Base-by-base conservation (phyloP, 495 filamentous ascomycete genomes). In the Aspergillus sclerotioniger region DNA sequence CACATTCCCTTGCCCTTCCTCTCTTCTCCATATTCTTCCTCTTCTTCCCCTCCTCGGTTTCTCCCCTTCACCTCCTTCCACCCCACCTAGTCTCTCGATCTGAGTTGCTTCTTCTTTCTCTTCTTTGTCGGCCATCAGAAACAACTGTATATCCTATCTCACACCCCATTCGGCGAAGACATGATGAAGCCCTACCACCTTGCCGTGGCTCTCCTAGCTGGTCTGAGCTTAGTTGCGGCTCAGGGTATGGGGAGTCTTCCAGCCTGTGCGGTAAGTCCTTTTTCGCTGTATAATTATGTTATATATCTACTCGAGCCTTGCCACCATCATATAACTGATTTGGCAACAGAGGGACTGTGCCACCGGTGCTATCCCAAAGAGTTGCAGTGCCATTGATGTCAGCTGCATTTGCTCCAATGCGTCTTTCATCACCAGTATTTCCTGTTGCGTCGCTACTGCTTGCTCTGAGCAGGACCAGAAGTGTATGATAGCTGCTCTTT, bases 361-460 rank as follows among this genome's bases (percentile, higher is more conserved):
- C 10, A 70, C 71, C 51, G 55, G 67, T 19, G 33, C 75, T 12
- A 78, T 82, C 45, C 76, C 83, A 7, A 17, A 46, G 8, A 72
- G 71, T 57, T 92, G 90, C 71, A 71, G 75, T 13, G 53, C 62
- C 15, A 63, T 80, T 48, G 81, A 91, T 56, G 66, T 84, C 59
- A 62, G 70, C 37, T 95, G 91, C 68, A 90, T 92, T 63, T 95
- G 91, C 74, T 62, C 57, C 10, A 74, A 81, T 68, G 61, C 68
- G 6, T 65, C 67, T 8, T 89, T 90, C 76, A 76, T 96, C 56
- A 62, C 46, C 35, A 60, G 70, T 32, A 84, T 94, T 56, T 72
- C 84, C 29, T 89, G 87, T 76, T 96, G 91, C 67, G 76, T 95
- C 7, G 65, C 69, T 21, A 65, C 62, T 3, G 67, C 56, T 9